phyloP scores from a whole-genome alignment of 768 basidiomycete genomes.

The Suillus alpinus region DNA sequence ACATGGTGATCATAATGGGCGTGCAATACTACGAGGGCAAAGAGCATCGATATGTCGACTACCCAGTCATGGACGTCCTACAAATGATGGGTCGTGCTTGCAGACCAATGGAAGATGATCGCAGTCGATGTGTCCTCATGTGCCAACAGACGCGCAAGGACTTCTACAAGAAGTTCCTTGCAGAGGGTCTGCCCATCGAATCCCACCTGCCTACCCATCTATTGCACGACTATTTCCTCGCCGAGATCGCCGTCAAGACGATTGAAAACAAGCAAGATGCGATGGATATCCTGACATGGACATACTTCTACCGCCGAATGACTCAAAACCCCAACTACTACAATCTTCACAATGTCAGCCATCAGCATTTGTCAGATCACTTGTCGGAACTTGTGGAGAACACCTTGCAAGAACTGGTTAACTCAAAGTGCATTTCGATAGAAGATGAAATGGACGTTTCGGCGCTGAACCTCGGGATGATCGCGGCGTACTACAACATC shows the following conservation, averaged over 20 bases:
- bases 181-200: slow-evolving; percentile 96
- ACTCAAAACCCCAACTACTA: slow-evolving; percentile 97
- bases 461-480: slow-evolving; percentile 96
- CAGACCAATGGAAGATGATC: slow-evolving; percentile 82
- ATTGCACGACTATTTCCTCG: slow-evolving; percentile 95
- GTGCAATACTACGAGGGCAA: slow-evolving; percentile 95
- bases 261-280: slow-evolving; percentile 99
- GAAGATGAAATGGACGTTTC: slow-evolving; percentile 94
- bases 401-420: slow-evolving; percentile 86
- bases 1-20: slow-evolving; percentile 99
- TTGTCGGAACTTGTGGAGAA: slow-evolving; percentile 94
- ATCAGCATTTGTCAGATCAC: slow-evolving; percentile 94
- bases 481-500: slow-evolving; percentile 94
- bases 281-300: slow-evolving; percentile 98
- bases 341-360: slow-evolving; percentile 91
- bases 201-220: slow-evolving; percentile 88
- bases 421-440: slow-evolving; percentile 92
- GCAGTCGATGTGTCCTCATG: slow-evolving; percentile 94
- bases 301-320: slow-evolving; percentile 96
- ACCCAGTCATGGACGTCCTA: slow-evolving; percentile 96
- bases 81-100: slow-evolving; percentile 99
- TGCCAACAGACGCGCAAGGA: slow-evolving; percentile 97
- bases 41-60: slow-evolving; percentile 97
- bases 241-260: slow-evolving; percentile 97
- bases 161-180: slow-evolving; percentile 98